Percentiles rank a stretch among this genome's conserved stretches.
phyloP scores from a whole-genome alignment of 805 yeast genomes.

The Saturnispora galanensis region DNA sequence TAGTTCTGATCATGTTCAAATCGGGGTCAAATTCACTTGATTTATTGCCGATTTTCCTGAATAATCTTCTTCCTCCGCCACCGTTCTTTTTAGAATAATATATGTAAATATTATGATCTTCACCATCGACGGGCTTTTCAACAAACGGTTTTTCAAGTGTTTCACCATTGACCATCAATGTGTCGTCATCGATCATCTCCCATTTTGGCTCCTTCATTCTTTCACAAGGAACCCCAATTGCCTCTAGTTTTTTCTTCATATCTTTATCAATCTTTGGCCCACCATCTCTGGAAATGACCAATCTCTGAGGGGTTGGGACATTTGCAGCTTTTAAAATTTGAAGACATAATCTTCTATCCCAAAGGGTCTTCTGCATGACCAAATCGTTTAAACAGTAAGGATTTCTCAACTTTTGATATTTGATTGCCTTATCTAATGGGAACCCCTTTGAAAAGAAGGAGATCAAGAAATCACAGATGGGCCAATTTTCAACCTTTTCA shows the following conservation, averaged over 20 bases:
- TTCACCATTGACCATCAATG: constrained; percentile 65
- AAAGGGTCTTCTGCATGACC: constrained; percentile 82
- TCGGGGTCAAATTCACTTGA: constrained; percentile 91
- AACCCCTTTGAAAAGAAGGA: constrained; percentile 94
- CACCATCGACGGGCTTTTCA: constrained; percentile 98
- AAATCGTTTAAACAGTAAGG: constrained; percentile 87
- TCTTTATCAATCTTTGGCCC: constrained; percentile 81
- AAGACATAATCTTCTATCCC: constrained; percentile 93
- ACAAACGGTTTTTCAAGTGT: constrained; percentile 82
- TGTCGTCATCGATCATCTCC: constrained; percentile 84
- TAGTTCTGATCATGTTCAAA: constrained; percentile 63
- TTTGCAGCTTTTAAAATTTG: constrained; percentile 63
- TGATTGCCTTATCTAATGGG: constrained; percentile 91
- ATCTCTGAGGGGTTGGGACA: constrained; percentile 85
- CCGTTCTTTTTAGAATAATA: constrained; percentile 84
- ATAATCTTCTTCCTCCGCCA: constrained; percentile 93
- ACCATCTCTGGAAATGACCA: constrained; percentile 91
- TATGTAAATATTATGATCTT: constrained; percentile 91
- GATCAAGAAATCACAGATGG: constrained; percentile 91
- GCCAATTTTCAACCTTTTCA: constrained; percentile 94
- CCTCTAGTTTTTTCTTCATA: constrained; percentile 46
- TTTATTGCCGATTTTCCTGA: constrained; percentile 94
- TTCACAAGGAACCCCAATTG: constrained; percentile 47
- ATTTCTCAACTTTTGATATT: constrained; percentile 77
- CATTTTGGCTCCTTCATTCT: constrained; percentile 61